These are phyloP conservation scores for Coemansia sp. DNA, from an alignment of 192 early-diverging fungal species.

Conservation along the genomic window DNA sequence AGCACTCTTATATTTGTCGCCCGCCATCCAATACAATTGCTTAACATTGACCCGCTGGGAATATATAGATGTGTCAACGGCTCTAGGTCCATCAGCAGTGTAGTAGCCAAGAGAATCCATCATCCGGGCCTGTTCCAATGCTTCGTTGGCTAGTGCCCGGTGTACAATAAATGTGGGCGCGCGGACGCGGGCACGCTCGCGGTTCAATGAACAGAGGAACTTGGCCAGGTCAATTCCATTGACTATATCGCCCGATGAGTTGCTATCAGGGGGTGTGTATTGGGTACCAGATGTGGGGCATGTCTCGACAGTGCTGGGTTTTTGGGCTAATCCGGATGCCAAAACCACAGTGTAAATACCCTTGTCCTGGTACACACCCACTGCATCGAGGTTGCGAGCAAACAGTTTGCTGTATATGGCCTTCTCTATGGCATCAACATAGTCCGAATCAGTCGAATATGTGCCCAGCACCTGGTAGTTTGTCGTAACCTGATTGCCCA, in stretches of 20 bases:
- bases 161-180: constrained; percentile 23
- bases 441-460: constrained; percentile 13
- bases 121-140: constrained; percentile 27
- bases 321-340: constrained; percentile 11
- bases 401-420: constrained; percentile 25
- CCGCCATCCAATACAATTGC: constrained; percentile 42
- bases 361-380: constrained; percentile 20
- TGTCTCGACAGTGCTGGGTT: constrained; percentile 7
- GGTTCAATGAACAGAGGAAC: constrained; percentile 34
- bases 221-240: constrained; percentile 36
- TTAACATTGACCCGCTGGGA: constrained; percentile 17
- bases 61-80: constrained; percentile 38
- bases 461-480: constrained; percentile 43
- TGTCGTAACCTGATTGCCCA: constrained; percentile 15
- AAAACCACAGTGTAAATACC: constrained; percentile 43
- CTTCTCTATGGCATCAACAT: constrained; percentile 8
- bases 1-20: constrained; percentile 19
- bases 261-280: constrained; percentile 8
- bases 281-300: constrained; percentile 11
- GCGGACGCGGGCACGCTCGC: constrained; percentile 3
- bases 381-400: constrained; percentile 36
- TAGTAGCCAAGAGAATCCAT: constrained; percentile 37
- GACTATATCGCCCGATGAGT: background rate
- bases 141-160: constrained; percentile 20
- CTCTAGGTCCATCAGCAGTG: constrained; percentile 34